phyloP scores from a whole-genome alignment of 331 rosid genomes.

The Quercus tomentella region DNA sequence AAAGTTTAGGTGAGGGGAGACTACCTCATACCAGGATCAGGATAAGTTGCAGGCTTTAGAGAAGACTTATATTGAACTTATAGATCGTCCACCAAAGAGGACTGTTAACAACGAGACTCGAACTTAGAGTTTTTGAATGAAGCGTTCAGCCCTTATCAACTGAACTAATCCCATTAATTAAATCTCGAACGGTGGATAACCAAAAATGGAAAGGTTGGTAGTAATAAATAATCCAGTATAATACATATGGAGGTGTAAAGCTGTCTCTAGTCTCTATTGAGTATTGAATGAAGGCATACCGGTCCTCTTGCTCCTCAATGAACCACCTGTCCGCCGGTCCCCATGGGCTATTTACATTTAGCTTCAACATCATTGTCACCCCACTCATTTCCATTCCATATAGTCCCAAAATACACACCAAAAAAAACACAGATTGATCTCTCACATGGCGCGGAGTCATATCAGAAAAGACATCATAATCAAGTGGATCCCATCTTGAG shows the following conservation, averaged over 20 bases:
- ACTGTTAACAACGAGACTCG: fast-evolving
- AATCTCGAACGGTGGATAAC: too few species aligned
- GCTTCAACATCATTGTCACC: not conserved
- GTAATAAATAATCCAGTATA: too few species aligned
- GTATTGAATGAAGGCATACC: not conserved
- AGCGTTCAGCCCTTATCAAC: fast-evolving
- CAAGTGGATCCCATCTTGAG: slow-evolving; percentile 10
- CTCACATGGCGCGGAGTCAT: not conserved
- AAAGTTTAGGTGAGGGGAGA: fast-evolving
- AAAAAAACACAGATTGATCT: too few species aligned
- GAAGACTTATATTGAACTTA: fast-evolving
- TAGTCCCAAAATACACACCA: not conserved
- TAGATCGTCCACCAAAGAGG: fast-evolving
- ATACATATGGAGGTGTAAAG: too few species aligned
- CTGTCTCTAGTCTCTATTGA: too few species aligned
- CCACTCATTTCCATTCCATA: not conserved
- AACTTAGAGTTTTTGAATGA: fast-evolving
- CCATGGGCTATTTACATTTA: not conserved
- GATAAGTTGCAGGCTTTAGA: fast-evolving
- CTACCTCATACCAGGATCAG: too few species aligned
- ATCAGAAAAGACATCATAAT: not conserved
- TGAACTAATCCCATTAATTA: too few species aligned
- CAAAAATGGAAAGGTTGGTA: too few species aligned
- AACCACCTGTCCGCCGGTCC: not conserved
- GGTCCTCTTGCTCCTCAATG: not conserved